Evolutionary conservation across 1,139 yeast genomes (phyloP).

Genomic region (Yamadazyma aaseri): DNA sequence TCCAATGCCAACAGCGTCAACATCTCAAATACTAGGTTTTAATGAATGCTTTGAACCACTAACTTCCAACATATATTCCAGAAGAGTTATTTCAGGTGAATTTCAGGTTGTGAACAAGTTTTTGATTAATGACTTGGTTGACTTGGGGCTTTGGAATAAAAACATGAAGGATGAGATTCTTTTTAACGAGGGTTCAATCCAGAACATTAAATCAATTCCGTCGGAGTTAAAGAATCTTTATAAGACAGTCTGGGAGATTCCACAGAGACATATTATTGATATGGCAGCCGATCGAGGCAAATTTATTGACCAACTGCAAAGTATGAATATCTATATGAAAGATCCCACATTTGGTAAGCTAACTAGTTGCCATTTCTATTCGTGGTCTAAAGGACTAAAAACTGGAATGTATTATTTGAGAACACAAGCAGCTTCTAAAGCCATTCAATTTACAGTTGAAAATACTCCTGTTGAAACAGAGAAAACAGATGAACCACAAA

Average conservation of each 20-base stretch:
- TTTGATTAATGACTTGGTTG: slow-evolving; percentile 76
- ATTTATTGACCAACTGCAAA: slow-evolving; percentile 92
- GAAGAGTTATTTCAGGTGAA: slow-evolving; percentile 87
- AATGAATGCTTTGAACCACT: slow-evolving; percentile 92
- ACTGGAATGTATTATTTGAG: slow-evolving; percentile 98
- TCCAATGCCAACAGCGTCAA: slow-evolving; percentile 95
- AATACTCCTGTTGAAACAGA: not conserved
- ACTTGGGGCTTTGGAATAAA: slow-evolving; percentile 79
- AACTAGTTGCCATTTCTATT: slow-evolving; percentile 97
- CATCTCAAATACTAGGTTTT: slow-evolving; percentile 86
- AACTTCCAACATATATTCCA: slow-evolving; percentile 82
- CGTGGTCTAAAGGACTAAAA: slow-evolving; percentile 95
- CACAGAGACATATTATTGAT: slow-evolving; percentile 84
- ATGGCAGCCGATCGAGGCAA: slow-evolving; percentile 96
- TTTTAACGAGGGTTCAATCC: slow-evolving; percentile 83
- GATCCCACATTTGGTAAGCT: slow-evolving; percentile 91
- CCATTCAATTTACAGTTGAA: slow-evolving; percentile 89
- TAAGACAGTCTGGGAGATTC: slow-evolving; percentile 96
- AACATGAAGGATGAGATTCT: slow-evolving; percentile 79
- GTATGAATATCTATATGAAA: slow-evolving; percentile 80
- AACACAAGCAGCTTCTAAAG: slow-evolving; percentile 93
- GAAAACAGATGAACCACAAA: no score
- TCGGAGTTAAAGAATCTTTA: slow-evolving; percentile 72
- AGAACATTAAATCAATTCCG: slow-evolving; percentile 74
- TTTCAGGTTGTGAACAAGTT: slow-evolving; percentile 87